A percentile compares a stretch with the other conserved stretches of the same genome.
Evolutionary conservation across 1,284 basidiomycete genomes (phyloP).

Genomic region (Puccinia triticina): DNA sequence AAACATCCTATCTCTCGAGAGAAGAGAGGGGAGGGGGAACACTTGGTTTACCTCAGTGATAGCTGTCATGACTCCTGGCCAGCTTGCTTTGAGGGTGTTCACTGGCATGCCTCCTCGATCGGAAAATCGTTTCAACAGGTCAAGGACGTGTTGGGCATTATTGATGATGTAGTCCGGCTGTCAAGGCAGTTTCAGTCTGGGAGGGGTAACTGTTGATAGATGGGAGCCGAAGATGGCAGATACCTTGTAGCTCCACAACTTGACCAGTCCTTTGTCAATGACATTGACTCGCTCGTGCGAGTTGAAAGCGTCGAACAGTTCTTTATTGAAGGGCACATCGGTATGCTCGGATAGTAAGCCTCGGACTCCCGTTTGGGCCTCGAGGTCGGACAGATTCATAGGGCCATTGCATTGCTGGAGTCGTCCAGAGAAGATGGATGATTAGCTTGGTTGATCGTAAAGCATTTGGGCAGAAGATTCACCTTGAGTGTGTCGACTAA

Average conservation of each 20-base stretch:
- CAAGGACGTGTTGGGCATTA: constrained; percentile 38
- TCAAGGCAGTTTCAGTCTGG: neutral
- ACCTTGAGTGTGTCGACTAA: constrained; percentile 48
- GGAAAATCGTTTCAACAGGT: constrained; percentile 35
- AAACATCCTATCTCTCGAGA: neutral
- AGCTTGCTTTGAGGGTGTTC: constrained; percentile 34
- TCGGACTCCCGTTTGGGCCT: constrained; percentile 46
- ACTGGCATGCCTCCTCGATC: constrained; percentile 45
- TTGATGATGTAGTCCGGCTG: constrained; percentile 49
- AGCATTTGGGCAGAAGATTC: neutral
- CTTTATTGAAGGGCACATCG: constrained; percentile 46
- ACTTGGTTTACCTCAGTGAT: constrained; percentile 32
- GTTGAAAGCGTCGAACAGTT: constrained; percentile 48
- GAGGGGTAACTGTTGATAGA: no score
- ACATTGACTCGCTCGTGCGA: constrained; percentile 49
- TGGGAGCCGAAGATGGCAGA: no score
- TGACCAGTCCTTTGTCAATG: constrained; percentile 36
- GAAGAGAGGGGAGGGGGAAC: neutral
- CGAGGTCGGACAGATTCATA: constrained; percentile 48
- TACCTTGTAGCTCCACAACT: constrained; percentile 45
- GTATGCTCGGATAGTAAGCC: constrained; percentile 48
- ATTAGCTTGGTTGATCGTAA: neutral
- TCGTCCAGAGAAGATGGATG: neutral
- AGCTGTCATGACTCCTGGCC: constrained; percentile 41
- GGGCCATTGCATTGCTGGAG: constrained; percentile 15